A percentile compares a stretch with the other conserved stretches of the same genome.
These are phyloP conservation scores for Asparagopsis taxiformis DNA, from an alignment of 31 red algal species.

Conservation along the genomic window DNA sequence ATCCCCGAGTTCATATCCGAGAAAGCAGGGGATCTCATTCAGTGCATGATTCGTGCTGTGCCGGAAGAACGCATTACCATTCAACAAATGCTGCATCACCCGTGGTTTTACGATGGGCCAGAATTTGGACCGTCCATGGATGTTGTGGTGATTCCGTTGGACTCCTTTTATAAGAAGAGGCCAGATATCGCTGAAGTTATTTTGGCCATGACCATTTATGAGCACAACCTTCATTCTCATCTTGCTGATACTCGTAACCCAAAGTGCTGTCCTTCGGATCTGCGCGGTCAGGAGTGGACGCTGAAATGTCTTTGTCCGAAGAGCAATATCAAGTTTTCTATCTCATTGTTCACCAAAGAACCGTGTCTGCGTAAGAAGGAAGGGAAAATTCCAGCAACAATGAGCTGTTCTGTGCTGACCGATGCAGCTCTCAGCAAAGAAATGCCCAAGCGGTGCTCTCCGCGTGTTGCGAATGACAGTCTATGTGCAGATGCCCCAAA, in stretches of 20 bases:
- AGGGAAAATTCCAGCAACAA: conserved; percentile 11
- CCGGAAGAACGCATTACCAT: conserved; percentile 58
- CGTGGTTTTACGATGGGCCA: conserved; percentile 73
- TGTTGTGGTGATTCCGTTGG: conserved; percentile 62
- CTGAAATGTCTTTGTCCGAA: conserved; percentile 83
- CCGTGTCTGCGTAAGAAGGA: conserved; percentile 23
- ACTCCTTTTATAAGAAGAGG: conserved; percentile 48
- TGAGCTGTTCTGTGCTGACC: conserved; percentile 26
- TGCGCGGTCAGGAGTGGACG: conserved; percentile 77
- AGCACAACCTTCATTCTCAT: conserved; percentile 76
- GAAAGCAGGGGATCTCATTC: conserved; percentile 63
- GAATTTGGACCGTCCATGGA: conserved; percentile 64
- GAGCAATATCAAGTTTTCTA: conserved; percentile 86
- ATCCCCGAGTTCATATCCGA: conserved; percentile 55
- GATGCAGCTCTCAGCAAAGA: conserved; percentile 6
- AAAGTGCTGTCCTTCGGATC: conserved; percentile 43
- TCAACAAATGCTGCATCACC: conserved; percentile 61
- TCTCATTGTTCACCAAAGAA: conserved; percentile 66
- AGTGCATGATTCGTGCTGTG: conserved; percentile 59
- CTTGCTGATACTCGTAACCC: conserved; percentile 60
- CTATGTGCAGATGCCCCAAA: background rate
- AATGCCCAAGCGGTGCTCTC: background rate
- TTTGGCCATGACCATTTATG: conserved; percentile 66
- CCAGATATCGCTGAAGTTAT: conserved; percentile 85
- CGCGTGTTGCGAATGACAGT: background rate